phyloP scores from a whole-genome alignment of 2,329 filamentous ascomycete species.

The Hysterium pulicare region DNA sequence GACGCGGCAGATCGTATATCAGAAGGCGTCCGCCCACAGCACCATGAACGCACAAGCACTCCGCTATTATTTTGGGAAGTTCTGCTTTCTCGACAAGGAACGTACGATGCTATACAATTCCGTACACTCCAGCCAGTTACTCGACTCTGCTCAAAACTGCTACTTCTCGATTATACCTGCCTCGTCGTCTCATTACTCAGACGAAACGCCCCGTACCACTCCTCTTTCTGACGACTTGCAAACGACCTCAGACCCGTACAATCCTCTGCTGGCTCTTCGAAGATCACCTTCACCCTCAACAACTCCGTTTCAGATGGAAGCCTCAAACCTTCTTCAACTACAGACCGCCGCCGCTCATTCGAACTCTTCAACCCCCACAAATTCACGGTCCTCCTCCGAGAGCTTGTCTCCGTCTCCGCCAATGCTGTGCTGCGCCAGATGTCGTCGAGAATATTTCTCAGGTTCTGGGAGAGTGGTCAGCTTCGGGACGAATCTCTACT shows the following conservation, averaged over 20 bases:
- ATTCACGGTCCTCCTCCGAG: neutral
- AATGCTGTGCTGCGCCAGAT: slow-evolving; percentile 31
- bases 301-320: slow-evolving; percentile 23
- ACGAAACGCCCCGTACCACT: slow-evolving; percentile 27
- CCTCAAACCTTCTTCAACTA: slow-evolving; percentile 37
- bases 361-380: slow-evolving; percentile 9
- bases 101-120: neutral
- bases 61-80: too few species aligned
- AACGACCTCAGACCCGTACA: slow-evolving; percentile 26
- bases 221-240: slow-evolving; percentile 22
- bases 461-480: slow-evolving; percentile 31
- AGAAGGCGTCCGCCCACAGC: too few species aligned
- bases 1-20: too few species aligned
- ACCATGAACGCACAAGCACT: too few species aligned
- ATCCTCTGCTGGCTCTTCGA: slow-evolving; percentile 36
- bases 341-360: slow-evolving; percentile 36
- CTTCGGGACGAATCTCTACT: slow-evolving; percentile 39
- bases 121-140: neutral
- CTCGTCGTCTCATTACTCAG: slow-evolving; percentile 26
- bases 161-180: slow-evolving; percentile 32
- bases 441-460: slow-evolving; percentile 27
- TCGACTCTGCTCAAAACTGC: slow-evolving; percentile 17
- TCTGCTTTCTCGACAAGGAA: too few species aligned
- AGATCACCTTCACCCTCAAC: slow-evolving; percentile 12
- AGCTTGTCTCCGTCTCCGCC: slow-evolving; percentile 12